phyloP scores from a whole-genome alignment of 2,329 filamentous ascomycete species.

The Neonectria sp. region DNA sequence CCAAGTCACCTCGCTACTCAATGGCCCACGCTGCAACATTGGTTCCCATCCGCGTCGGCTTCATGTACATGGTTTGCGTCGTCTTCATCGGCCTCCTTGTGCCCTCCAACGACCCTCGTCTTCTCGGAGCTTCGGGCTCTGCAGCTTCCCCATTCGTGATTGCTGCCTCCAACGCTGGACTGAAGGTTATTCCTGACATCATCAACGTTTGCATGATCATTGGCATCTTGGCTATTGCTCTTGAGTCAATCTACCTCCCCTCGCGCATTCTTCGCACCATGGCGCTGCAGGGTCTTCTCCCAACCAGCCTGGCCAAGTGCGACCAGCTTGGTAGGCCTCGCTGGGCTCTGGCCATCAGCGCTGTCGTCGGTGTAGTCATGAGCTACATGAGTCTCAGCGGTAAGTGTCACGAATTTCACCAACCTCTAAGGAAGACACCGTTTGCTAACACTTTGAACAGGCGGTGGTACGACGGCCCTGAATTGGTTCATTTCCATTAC shows the following conservation, averaged over 20 bases:
- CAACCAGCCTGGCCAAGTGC: conserved; percentile 19
- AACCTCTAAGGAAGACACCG: background rate
- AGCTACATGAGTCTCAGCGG: conserved; percentile 33
- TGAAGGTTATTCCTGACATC: conserved; percentile 27
- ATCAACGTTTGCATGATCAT: conserved; percentile 40
- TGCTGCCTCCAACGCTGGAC: conserved; percentile 26
- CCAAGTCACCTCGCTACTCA: conserved; percentile 32
- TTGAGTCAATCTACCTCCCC: conserved; percentile 34
- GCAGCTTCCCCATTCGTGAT: conserved; percentile 40
- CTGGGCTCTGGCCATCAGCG: conserved; percentile 21
- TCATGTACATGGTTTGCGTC: conserved; percentile 40
- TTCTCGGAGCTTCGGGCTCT: conserved; percentile 33
- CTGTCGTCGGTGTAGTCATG: conserved; percentile 14
- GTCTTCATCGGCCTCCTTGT: conserved; percentile 34
- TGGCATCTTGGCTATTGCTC: conserved; percentile 32
- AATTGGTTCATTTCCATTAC: conserved; percentile 34
- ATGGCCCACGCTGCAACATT: conserved; percentile 38
- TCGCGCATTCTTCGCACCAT: conserved; percentile 37
- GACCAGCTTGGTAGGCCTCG: conserved; percentile 26
- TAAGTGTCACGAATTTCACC: background rate
- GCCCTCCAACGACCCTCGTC: conserved; percentile 30
- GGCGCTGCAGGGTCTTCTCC: conserved; percentile 31
- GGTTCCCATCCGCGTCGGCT: conserved; percentile 37
- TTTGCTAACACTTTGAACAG: conserved; percentile 3
- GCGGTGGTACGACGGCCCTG: conserved; percentile 19